These are phyloP conservation scores for Gamsiella multidivaricata DNA, from an alignment of 192 early-diverging fungal genomes.

Conservation along the genomic window DNA sequence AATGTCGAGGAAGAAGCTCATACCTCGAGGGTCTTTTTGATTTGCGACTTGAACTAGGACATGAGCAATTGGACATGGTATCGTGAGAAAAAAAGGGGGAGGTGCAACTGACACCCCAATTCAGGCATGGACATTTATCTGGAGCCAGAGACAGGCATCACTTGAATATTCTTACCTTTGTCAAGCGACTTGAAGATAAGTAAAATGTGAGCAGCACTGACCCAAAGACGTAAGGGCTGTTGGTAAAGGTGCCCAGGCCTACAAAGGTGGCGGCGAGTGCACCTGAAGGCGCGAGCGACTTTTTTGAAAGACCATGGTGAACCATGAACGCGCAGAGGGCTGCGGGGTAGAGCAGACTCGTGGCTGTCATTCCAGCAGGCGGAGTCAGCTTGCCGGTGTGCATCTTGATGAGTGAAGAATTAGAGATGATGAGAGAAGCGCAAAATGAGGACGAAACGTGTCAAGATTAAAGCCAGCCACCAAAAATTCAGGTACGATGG, in stretches of 20 bases:
- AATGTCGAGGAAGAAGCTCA: no score
- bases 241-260: conserved; percentile 79
- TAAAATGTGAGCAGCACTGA: conserved; percentile 80
- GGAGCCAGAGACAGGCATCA: neutral
- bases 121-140: neutral
- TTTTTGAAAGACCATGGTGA: conserved; percentile 69
- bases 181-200: conserved; percentile 68
- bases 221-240: conserved; percentile 72
- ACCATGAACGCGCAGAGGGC: conserved; percentile 62
- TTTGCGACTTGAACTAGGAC: conserved; percentile 38
- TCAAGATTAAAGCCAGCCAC: no score
- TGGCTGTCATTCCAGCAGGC: conserved; percentile 21
- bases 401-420: conserved; percentile 11
- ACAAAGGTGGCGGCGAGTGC: conserved; percentile 77
- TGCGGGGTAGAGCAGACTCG: conserved; percentile 58
- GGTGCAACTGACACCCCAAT: no score
- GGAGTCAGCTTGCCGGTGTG: conserved; percentile 4
- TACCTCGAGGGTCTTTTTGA: conserved; percentile 51
- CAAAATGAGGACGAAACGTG: no score
- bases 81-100: neutral
- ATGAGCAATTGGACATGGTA: neutral
- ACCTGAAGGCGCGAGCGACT: conserved; percentile 78
- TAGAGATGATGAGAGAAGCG: neutral
- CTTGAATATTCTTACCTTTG: conserved; percentile 56
- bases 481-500: no score